A percentile compares a stretch with the other conserved stretches of the same genome.
These are phyloP conservation scores for Fusarium lateritium DNA, from an alignment of 2,329 filamentous ascomycete species.

Conservation along the genomic window DNA sequence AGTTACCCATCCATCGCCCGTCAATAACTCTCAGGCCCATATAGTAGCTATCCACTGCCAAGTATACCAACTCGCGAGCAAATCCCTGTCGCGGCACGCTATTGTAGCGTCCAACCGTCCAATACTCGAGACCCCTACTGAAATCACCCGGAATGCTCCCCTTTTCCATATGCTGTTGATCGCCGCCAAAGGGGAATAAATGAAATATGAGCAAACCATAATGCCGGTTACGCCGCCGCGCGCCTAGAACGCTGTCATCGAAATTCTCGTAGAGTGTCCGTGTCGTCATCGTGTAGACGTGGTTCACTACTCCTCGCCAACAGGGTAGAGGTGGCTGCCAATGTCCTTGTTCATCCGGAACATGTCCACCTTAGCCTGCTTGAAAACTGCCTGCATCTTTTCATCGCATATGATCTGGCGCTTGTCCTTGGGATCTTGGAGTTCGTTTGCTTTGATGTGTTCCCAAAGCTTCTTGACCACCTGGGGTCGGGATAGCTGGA, in stretches of 20 bases:
- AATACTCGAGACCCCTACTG: slow-evolving; percentile 15
- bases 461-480: slow-evolving; percentile 97
- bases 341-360: slow-evolving; percentile 99
- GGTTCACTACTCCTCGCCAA: slow-evolving; percentile 67
- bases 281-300: slow-evolving; percentile 2
- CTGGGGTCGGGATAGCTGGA: slow-evolving; percentile 89
- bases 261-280: slow-evolving; percentile 29
- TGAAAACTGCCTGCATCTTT: slow-evolving; percentile 91
- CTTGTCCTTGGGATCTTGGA: slow-evolving; percentile 93
- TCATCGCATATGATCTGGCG: slow-evolving; percentile 95
- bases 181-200: slow-evolving; percentile 43
- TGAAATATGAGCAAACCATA: slow-evolving; percentile 46
- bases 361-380: slow-evolving; percentile 93
- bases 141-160: slow-evolving; percentile 39
- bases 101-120: background rate
- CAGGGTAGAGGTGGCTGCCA: slow-evolving; percentile 88
- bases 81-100: slow-evolving; percentile 5
- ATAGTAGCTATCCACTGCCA: background rate
- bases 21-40: background rate
- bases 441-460: slow-evolving; percentile 88
- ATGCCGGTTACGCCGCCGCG: slow-evolving; percentile 49
- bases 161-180: slow-evolving; percentile 42
- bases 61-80: background rate
- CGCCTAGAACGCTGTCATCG: slow-evolving; percentile 47
- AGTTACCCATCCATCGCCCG: background rate